phyloP scores from a whole-genome alignment of 2,329 filamentous ascomycete species.

The Cryphonectria naterciae region DNA sequence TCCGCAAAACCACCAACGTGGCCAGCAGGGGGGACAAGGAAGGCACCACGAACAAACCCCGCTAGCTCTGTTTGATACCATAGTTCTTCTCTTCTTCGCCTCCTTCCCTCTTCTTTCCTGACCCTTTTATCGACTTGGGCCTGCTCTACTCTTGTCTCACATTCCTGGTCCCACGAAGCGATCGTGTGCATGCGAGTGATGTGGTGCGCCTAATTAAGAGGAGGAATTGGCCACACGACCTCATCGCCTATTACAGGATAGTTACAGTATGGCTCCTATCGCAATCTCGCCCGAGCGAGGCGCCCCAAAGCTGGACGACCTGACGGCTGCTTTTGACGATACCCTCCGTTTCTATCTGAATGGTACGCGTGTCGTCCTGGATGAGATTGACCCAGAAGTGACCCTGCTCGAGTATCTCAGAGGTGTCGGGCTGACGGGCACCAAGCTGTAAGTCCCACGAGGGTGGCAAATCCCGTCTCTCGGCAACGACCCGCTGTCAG shows the following conservation, averaged over 20 bases:
- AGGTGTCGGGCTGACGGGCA: conserved; percentile 90
- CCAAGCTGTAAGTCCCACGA: conserved; percentile 68
- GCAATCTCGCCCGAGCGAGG: conserved; percentile 56
- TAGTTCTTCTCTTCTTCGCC: conserved; percentile 8
- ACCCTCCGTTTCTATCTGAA: conserved; percentile 93
- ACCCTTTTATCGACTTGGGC: neutral
- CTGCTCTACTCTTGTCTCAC: neutral
- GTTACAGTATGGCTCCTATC: conserved; percentile 56
- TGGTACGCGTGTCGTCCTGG: conserved; percentile 84
- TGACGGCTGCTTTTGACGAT: conserved; percentile 83
- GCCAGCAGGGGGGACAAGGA: conserved; percentile 5
- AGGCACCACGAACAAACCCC: conserved; percentile 20
- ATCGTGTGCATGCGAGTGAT: conserved; percentile 9
- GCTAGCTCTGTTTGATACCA: conserved; percentile 29
- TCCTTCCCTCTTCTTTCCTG: neutral
- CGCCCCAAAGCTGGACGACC: conserved; percentile 44
- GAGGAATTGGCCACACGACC: neutral
- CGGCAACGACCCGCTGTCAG: neutral
- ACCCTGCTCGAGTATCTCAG: conserved; percentile 92
- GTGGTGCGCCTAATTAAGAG: conserved; percentile 12
- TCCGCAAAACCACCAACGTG: conserved; percentile 10
- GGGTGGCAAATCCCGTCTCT: neutral
- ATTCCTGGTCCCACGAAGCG: neutral
- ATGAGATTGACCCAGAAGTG: conserved; percentile 86
- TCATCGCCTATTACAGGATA: conserved; percentile 3